Evolutionary conservation across 148 eudicot genomes (phyloP).

Genomic region (Heliamphora exappendiculata): DNA sequence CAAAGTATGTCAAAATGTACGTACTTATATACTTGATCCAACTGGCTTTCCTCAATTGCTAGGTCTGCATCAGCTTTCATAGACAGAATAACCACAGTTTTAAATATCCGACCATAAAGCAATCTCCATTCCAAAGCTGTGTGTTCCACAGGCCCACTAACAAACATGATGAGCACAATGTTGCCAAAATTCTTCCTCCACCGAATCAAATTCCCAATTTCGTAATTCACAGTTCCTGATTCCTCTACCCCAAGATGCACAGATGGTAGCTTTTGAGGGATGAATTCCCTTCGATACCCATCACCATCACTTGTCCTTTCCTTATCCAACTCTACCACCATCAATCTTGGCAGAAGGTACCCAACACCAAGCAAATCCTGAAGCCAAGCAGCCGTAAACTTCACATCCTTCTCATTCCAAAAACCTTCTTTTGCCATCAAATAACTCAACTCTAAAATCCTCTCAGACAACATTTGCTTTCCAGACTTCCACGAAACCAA

Average conservation of each 20-base stretch:
- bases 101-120: conserved; percentile 32
- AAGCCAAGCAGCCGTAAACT: conserved; percentile 33
- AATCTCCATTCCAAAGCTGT: conserved; percentile 36
- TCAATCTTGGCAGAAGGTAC: conserved; percentile 21
- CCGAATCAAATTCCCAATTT: conserved; percentile 29
- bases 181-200: conserved; percentile 32
- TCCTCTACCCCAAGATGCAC: conserved; percentile 35
- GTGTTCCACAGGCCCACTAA: conserved; percentile 28
- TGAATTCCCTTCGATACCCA: conserved; percentile 18
- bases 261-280: conserved; percentile 29
- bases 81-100: conserved; percentile 31
- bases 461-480: conserved; percentile 16
- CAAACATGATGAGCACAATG: conserved; percentile 30
- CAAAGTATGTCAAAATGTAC: not conserved
- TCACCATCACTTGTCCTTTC: conserved; percentile 1
- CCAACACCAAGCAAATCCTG: conserved; percentile 34
- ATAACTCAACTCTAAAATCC: conserved; percentile 27
- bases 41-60: conserved; percentile 27
- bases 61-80: conserved; percentile 24
- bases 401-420: conserved; percentile 29
- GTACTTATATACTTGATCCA: conserved; percentile 30
- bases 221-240: conserved; percentile 28
- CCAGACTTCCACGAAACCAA: conserved; percentile 22
- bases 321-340: conserved; percentile 11
- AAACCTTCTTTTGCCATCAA: conserved; percentile 27